phyloP scores from a whole-genome alignment of 352 stramenopile species.

The Phytophthora europaea region DNA sequence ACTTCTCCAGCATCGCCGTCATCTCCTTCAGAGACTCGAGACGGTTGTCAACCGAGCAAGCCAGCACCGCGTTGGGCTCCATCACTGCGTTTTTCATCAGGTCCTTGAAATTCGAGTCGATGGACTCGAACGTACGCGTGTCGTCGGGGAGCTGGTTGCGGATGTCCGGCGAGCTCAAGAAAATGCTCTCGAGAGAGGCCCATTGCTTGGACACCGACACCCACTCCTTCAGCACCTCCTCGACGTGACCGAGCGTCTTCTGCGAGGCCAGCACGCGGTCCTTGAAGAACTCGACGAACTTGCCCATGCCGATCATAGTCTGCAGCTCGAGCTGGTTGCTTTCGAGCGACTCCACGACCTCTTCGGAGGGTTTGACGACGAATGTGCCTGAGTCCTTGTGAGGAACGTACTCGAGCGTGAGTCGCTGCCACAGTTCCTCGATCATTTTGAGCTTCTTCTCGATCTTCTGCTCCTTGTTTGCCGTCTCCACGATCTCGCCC shows the following conservation, averaged over 20 bases:
- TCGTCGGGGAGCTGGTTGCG: constrained; percentile 90
- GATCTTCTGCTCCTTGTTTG: constrained; percentile 92
- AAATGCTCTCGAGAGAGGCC: constrained; percentile 91
- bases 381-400: constrained; percentile 91
- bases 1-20: constrained; percentile 91
- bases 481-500: constrained; percentile 89
- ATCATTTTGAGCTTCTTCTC: constrained; percentile 93
- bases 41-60: constrained; percentile 82
- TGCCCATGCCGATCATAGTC: constrained; percentile 93
- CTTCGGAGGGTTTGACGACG: constrained; percentile 87
- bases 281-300: constrained; percentile 93
- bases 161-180: constrained; percentile 90
- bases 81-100: constrained; percentile 92
- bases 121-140: constrained; percentile 89
- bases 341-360: constrained; percentile 88
- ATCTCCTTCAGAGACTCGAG: constrained; percentile 89
- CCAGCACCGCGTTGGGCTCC: constrained; percentile 84
- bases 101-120: constrained; percentile 93
- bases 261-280: constrained; percentile 83
- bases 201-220: constrained; percentile 90
- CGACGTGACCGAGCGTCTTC: constrained; percentile 85
- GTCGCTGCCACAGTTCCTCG: constrained; percentile 83
- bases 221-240: constrained; percentile 91
- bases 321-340: constrained; percentile 91
- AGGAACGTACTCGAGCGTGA: constrained; percentile 89